Conservation (phyloP, 345 rosid genomes). For the Diplotaxis tenuifolia region DNA sequence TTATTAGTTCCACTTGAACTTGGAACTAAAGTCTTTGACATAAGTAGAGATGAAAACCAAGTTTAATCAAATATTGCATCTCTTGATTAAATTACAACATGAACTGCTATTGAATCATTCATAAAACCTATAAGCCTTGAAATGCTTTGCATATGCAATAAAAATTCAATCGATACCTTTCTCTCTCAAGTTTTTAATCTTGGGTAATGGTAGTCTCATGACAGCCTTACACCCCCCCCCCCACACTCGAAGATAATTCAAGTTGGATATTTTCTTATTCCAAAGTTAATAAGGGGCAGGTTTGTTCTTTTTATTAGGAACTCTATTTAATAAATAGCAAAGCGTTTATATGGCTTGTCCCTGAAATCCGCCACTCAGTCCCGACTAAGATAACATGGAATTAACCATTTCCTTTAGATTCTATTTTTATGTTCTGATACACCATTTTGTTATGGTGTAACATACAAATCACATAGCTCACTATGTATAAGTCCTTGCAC, state of each 20-base stretch:
- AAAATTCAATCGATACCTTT: too few relatives aligned
- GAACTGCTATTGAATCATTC: neutral
- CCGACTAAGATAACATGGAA: neutral
- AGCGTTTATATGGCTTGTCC: neutral
- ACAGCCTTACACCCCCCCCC: too few relatives aligned
- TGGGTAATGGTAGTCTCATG: too few relatives aligned
- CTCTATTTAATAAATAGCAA: too few relatives aligned
- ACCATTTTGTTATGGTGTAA: too few relatives aligned
- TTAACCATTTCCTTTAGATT: neutral
- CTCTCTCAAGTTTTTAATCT: too few relatives aligned
- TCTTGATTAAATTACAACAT: neutral
- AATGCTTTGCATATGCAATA: too few relatives aligned
- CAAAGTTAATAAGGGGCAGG: neutral
- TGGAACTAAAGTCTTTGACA: neutral
- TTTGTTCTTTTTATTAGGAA: too few relatives aligned
- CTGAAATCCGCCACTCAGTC: neutral
- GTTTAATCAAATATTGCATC: conserved; percentile 5
- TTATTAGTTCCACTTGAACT: neutral
- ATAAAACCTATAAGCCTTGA: neutral
- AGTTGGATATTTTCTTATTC: too few relatives aligned
- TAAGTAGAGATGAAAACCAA: neutral
- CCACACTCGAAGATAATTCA: neutral
- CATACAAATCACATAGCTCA: too few relatives aligned
- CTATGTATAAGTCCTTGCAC: too few relatives aligned
- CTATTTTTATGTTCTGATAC: neutral